Evolutionary conservation across 1,284 basidiomycete genomes (phyloP).

Genomic region (Irpex sp.): DNA sequence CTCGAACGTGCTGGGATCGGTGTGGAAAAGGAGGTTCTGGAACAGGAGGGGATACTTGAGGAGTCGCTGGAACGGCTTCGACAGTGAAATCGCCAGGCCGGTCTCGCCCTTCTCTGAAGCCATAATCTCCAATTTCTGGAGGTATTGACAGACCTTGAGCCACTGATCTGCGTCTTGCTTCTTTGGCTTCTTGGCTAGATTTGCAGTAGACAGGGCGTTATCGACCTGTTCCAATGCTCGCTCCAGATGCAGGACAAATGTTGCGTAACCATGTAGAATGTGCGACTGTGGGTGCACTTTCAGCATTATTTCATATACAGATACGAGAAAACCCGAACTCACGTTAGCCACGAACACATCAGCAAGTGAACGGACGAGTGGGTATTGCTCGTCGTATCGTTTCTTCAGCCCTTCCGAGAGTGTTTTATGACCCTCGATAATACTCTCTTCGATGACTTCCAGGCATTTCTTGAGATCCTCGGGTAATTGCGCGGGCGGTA

Average conservation of each 20-base stretch:
- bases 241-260: constrained; percentile 90
- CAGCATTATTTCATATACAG: constrained; percentile 4
- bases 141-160: constrained; percentile 67
- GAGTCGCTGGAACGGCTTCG: constrained; percentile 95
- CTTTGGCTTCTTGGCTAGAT: constrained; percentile 68
- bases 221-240: constrained; percentile 86
- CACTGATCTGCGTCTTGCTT: constrained; percentile 77
- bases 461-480: constrained; percentile 84
- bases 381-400: constrained; percentile 90
- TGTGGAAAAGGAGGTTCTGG: constrained; percentile 95
- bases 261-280: constrained; percentile 88
- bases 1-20: constrained; percentile 95
- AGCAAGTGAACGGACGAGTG: constrained; percentile 85
- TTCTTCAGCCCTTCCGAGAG: constrained; percentile 80
- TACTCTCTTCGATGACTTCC: constrained; percentile 79
- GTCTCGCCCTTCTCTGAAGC: constrained; percentile 89
- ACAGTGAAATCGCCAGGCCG: constrained; percentile 89
- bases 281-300: constrained; percentile 58
- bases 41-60: constrained; percentile 97
- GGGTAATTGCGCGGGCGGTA: constrained; percentile 75
- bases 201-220: constrained; percentile 64
- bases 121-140: constrained; percentile 75
- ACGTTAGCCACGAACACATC: constrained; percentile 94
- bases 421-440: constrained; percentile 83
- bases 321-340: constrained; percentile 31